Evolutionary conservation across 805 yeast species (phyloP).

Genomic region (Candida namnaoensis): DNA sequence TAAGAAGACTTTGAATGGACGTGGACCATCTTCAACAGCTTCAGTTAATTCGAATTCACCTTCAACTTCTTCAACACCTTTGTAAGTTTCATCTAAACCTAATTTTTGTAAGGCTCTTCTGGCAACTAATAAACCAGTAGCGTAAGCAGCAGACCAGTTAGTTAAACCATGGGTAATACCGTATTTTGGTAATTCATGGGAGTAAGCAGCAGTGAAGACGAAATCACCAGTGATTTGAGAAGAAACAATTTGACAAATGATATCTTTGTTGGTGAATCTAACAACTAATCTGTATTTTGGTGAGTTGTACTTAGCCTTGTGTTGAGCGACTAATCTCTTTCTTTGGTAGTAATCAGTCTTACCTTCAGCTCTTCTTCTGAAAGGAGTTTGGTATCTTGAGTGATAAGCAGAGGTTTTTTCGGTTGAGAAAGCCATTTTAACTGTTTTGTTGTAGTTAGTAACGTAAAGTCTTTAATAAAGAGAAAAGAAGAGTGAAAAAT

Average conservation of each 20-base stretch:
- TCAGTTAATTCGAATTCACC: slow-evolving; percentile 98
- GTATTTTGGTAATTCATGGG: slow-evolving; percentile 97
- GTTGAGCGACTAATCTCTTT: slow-evolving; percentile 99
- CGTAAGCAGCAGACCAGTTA: slow-evolving; percentile 99
- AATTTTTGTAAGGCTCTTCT: slow-evolving; percentile 98
- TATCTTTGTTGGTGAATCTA: slow-evolving; percentile 99
- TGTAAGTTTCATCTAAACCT: slow-evolving; percentile 96
- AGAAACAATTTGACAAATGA: slow-evolving; percentile 94
- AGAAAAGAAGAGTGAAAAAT: background rate
- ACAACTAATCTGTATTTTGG: slow-evolving; percentile 99
- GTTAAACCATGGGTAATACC: slow-evolving; percentile 98
- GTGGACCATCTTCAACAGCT: slow-evolving; percentile 99
- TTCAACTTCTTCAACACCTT: slow-evolving; percentile 98
- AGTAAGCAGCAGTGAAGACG: slow-evolving; percentile 95
- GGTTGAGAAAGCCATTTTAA: slow-evolving; percentile 69
- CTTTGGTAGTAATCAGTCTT: slow-evolving; percentile 99
- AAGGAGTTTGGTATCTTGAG: slow-evolving; percentile 99
- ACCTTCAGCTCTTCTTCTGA: slow-evolving; percentile 99
- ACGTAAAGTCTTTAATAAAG: background rate
- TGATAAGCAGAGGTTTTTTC: slow-evolving; percentile 88
- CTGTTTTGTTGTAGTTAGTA: background rate
- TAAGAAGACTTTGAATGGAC: slow-evolving; percentile 99
- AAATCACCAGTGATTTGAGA: slow-evolving; percentile 96
- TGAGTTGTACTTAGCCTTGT: slow-evolving; percentile 99
- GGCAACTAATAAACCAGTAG: slow-evolving; percentile 96